Conservation (phyloP, 2,329 filamentous ascomycete genomes). For the Aspergillus eucalypticola region DNA sequence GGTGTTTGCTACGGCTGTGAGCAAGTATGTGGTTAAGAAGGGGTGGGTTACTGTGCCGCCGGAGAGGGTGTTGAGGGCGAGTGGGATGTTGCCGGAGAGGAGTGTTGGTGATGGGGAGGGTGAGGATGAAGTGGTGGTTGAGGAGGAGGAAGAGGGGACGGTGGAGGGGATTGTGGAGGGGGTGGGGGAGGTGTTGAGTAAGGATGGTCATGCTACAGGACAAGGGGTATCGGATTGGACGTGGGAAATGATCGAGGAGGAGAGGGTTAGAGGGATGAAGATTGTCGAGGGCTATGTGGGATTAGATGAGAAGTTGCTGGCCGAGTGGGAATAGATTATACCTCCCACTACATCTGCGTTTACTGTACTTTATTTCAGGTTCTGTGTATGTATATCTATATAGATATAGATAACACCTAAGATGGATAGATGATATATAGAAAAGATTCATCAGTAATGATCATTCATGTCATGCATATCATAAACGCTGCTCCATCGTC, state of each 20-base stretch:
- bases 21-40: slow-evolving; percentile 82
- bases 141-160: slow-evolving; percentile 4
- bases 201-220: slow-evolving; percentile 29
- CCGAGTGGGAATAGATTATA: slow-evolving; percentile 42
- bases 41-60: slow-evolving; percentile 82
- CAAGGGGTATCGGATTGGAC: slow-evolving; percentile 52
- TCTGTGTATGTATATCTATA: no score
- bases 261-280: slow-evolving; percentile 56
- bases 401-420: slow-evolving; percentile 1
- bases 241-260: slow-evolving; percentile 62
- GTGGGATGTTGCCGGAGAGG: slow-evolving; percentile 71
- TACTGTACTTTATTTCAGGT: no score
- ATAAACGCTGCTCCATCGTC: background rate
- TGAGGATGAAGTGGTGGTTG: slow-evolving; percentile 22
- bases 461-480: no score
- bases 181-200: slow-evolving; percentile 41
- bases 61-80: slow-evolving; percentile 69
- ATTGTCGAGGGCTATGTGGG: slow-evolving; percentile 57
- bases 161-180: slow-evolving; percentile 49
- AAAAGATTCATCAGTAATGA: no score
- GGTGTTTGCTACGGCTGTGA: slow-evolving; percentile 70
- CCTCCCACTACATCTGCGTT: background rate
- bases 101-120: slow-evolving; percentile 48
- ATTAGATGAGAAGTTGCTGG: slow-evolving; percentile 54
- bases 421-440: background rate